Percentiles rank a stretch among this genome's conserved stretches.
Evolutionary conservation across 352 stramenopile species (phyloP).

Genomic region (Globisporangium emineosum): DNA sequence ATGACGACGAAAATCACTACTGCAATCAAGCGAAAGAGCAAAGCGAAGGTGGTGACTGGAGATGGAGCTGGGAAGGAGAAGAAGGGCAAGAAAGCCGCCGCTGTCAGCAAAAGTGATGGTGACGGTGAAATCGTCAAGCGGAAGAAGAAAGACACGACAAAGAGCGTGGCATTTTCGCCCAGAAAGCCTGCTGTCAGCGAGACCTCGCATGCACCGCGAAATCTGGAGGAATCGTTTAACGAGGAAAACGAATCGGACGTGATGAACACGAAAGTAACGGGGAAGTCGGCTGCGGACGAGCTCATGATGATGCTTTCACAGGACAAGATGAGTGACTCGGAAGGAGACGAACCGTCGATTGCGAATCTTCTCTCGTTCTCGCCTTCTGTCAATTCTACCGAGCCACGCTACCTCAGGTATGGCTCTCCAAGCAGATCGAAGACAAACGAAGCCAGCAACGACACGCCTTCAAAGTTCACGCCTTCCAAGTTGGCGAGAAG

Average conservation of each 20-base stretch:
- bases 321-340: constrained; percentile 56
- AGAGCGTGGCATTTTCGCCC: constrained; percentile 19
- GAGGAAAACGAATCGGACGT: constrained; percentile 9
- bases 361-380: constrained; percentile 46
- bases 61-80: neutral
- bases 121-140: constrained; percentile 11
- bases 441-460: constrained; percentile 6
- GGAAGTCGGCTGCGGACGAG: constrained; percentile 36
- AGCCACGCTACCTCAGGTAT: constrained; percentile 10
- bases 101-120: neutral
- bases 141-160: constrained; percentile 11
- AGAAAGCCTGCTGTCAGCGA: neutral
- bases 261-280: constrained; percentile 4
- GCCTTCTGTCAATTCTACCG: constrained; percentile 12
- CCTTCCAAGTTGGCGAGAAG: constrained; percentile 25
- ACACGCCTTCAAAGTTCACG: constrained; percentile 16
- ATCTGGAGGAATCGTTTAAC: constrained; percentile 16
- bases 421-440: neutral
- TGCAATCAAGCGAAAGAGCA: constrained; percentile 9
- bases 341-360: constrained; percentile 44
- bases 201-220: neutral
- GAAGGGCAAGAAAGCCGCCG: neutral
- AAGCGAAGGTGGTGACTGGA: neutral
- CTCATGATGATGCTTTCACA: constrained; percentile 55
- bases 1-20: neutral